Conservation (phyloP, 768 basidiomycete species). For the Piloderma croceum region DNA sequence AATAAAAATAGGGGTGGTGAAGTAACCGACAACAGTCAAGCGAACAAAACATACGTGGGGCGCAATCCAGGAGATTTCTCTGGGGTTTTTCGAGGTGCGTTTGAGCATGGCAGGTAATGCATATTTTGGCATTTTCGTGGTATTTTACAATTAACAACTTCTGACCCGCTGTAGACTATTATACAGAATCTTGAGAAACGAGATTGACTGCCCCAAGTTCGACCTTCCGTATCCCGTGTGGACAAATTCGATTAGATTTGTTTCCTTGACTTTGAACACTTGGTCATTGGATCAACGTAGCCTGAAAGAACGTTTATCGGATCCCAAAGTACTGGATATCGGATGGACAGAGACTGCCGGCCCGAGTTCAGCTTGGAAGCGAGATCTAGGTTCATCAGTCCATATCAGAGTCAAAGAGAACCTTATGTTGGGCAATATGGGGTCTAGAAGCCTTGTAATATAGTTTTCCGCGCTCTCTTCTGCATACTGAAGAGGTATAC, state of each 20-base stretch:
- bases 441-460: not conserved
- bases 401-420: too few species aligned
- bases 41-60: slow-evolving; percentile 33
- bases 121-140: not conserved
- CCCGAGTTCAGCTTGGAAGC: too few species aligned
- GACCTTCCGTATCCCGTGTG: slow-evolving; percentile 26
- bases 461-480: not conserved
- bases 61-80: too few species aligned
- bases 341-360: slow-evolving; percentile 36
- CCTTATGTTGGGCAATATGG: too few species aligned
- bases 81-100: slow-evolving; percentile 31
- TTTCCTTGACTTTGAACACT: slow-evolving; percentile 32
- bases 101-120: slow-evolving; percentile 44
- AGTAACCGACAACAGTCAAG: slow-evolving; percentile 36
- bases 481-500: slow-evolving; percentile 1
- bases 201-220: slow-evolving; percentile 23
- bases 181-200: slow-evolving; percentile 25
- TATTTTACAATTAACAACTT: not conserved
- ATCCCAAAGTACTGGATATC: slow-evolving; percentile 32
- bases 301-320: slow-evolving; percentile 21
- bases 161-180: slow-evolving; percentile 19
- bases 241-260: slow-evolving; percentile 26
- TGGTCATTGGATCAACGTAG: slow-evolving; percentile 30
- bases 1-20: slow-evolving; percentile 30
- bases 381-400: too few species aligned